Conservation (phyloP, 495 filamentous ascomycete species). For the Penicillium lagena region DNA sequence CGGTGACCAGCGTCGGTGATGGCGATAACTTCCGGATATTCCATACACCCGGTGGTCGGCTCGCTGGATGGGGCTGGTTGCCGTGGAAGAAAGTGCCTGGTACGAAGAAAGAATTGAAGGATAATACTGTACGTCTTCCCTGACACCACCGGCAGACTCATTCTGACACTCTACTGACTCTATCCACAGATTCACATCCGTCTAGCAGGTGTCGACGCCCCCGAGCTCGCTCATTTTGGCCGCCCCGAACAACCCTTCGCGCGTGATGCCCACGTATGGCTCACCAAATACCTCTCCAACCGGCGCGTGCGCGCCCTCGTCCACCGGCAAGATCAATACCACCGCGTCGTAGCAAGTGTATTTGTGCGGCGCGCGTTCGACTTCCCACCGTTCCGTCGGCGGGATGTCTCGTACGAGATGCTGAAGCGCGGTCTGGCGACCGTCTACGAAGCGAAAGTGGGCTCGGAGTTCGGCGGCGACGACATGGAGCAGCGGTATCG, state of each 20-base stretch:
- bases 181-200: conserved; percentile 63
- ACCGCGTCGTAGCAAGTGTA: conserved; percentile 80
- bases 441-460: conserved; percentile 85
- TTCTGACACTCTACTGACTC: too few species aligned
- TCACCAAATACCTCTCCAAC: conserved; percentile 63
- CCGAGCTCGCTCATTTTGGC: conserved; percentile 89
- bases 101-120: conserved; percentile 59
- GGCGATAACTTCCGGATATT: conserved; percentile 91
- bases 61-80: conserved; percentile 89
- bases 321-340: conserved; percentile 84
- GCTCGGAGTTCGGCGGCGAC: conserved; percentile 78
- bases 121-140: conserved; percentile 59
- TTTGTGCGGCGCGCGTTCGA: conserved; percentile 59
- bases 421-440: conserved; percentile 75
- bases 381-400: conserved; percentile 50
- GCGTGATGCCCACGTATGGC: conserved; percentile 71
- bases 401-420: conserved; percentile 88
- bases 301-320: conserved; percentile 74
- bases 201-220: conserved; percentile 87
- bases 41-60: conserved; percentile 83
- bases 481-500: conserved; percentile 57
- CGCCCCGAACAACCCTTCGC: conserved; percentile 77
- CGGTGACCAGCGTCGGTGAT: conserved; percentile 90
- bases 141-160: neutral
- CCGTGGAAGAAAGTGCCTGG: conserved; percentile 65